Conservation (phyloP, 2,329 filamentous ascomycete species). For the Apiospora sp. region DNA sequence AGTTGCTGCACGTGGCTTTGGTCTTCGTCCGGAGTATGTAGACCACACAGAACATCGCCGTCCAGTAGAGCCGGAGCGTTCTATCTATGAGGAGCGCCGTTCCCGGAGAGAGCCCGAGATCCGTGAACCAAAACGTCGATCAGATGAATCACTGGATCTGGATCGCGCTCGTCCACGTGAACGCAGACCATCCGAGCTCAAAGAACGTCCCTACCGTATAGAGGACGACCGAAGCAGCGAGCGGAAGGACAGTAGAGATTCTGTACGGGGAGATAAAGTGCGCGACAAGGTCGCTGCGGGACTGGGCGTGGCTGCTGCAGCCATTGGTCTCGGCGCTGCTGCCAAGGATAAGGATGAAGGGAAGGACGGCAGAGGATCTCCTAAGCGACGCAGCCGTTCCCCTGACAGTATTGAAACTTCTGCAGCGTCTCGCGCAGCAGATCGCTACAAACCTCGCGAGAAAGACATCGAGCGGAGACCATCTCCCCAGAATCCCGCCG, state of each 20-base stretch:
- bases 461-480: slow-evolving; percentile 36
- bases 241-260: slow-evolving; percentile 37
- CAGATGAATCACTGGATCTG: slow-evolving; percentile 41
- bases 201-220: slow-evolving; percentile 32
- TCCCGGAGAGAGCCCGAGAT: slow-evolving; percentile 46
- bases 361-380: slow-evolving; percentile 40
- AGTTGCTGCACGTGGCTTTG: slow-evolving; percentile 58
- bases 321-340: slow-evolving; percentile 52
- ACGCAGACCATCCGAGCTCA: slow-evolving; percentile 34
- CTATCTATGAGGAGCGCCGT: slow-evolving; percentile 52
- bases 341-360: slow-evolving; percentile 50
- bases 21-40: slow-evolving; percentile 54
- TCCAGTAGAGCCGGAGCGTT: slow-evolving; percentile 40
- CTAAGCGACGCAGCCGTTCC: slow-evolving; percentile 37
- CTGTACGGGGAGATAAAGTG: slow-evolving; percentile 46
- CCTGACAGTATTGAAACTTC: slow-evolving; percentile 38
- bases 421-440: slow-evolving; percentile 35
- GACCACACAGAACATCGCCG: slow-evolving; percentile 42
- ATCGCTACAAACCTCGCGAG: slow-evolving; percentile 42
- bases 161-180: slow-evolving; percentile 36
- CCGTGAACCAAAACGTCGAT: slow-evolving; percentile 39
- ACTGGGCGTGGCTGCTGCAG: slow-evolving; percentile 56
- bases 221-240: slow-evolving; percentile 38
- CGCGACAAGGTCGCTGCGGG: slow-evolving; percentile 59
- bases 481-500: slow-evolving; percentile 35